Conservation (phyloP, 805 yeast species). For the Huiozyma sinensis region DNA sequence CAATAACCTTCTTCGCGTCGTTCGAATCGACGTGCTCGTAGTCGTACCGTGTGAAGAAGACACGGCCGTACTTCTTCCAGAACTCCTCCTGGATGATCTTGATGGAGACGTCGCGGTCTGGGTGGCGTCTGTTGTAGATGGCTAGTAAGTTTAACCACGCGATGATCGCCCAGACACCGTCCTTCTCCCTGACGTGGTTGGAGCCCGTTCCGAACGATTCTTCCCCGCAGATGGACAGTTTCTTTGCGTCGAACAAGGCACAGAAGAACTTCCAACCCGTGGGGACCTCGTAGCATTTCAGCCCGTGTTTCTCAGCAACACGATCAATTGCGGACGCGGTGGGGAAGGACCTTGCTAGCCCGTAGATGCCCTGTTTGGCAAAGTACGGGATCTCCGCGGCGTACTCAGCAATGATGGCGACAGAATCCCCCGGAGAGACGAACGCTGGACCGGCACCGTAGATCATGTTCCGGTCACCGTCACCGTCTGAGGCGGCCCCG, state of each 20-base stretch:
- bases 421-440: slow-evolving; percentile 97
- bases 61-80: slow-evolving; percentile 91
- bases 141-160: slow-evolving; percentile 97
- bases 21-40: slow-evolving; percentile 73
- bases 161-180: slow-evolving; percentile 94
- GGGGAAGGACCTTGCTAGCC: slow-evolving; percentile 96
- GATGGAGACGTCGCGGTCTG: slow-evolving; percentile 54
- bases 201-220: slow-evolving; percentile 98
- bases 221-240: slow-evolving; percentile 94
- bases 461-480: slow-evolving; percentile 98
- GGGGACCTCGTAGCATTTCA: slow-evolving; percentile 86
- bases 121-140: slow-evolving; percentile 54
- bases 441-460: slow-evolving; percentile 86
- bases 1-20: slow-evolving; percentile 63
- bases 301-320: slow-evolving; percentile 70
- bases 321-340: slow-evolving; percentile 89
- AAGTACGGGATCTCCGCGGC: slow-evolving; percentile 85
- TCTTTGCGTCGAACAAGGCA: slow-evolving; percentile 85
- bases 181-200: slow-evolving; percentile 94
- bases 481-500: slow-evolving; percentile 99
- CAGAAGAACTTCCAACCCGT: slow-evolving; percentile 99
- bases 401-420: slow-evolving; percentile 93
- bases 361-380: slow-evolving; percentile 72
- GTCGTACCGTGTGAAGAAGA: slow-evolving; percentile 95
- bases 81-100: slow-evolving; percentile 71